Conservation (phyloP, 1,284 basidiomycete species). For the Rhodotorula sp. region DNA sequence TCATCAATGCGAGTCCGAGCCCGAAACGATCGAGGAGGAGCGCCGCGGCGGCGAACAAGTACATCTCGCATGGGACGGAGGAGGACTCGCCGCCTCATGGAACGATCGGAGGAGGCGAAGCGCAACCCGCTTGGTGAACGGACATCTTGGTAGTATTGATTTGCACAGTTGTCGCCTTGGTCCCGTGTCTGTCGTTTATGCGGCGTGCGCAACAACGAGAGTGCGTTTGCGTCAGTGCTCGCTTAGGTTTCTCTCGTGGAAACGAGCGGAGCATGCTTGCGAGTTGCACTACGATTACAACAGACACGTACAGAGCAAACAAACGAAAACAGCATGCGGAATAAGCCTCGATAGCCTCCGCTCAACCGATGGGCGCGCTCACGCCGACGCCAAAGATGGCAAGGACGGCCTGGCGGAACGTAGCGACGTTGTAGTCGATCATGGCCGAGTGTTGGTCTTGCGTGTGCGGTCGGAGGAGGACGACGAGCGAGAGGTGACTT, state of each 20-base stretch:
- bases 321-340: not conserved
- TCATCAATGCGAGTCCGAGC: constrained; percentile 29
- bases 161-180: not conserved
- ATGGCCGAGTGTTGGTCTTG: constrained; percentile 75
- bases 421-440: constrained; percentile 90
- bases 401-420: constrained; percentile 60
- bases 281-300: not conserved
- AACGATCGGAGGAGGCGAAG: not conserved
- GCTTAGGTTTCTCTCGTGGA: not conserved
- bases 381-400: constrained; percentile 32
- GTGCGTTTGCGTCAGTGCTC: not conserved
- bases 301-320: not conserved
- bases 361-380: not conserved
- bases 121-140: not conserved
- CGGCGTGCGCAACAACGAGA: not conserved
- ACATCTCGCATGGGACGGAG: not conserved
- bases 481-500: constrained; percentile 69
- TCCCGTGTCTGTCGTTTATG: not conserved
- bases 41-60: not conserved
- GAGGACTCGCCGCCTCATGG: not conserved
- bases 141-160: not conserved
- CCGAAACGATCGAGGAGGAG: constrained; percentile 8
- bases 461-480: constrained; percentile 72
- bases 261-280: not conserved
- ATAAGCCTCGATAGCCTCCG: no score